Conservation (phyloP, 176 grass and related monocot species). For the Hordeum marinum region DNA sequence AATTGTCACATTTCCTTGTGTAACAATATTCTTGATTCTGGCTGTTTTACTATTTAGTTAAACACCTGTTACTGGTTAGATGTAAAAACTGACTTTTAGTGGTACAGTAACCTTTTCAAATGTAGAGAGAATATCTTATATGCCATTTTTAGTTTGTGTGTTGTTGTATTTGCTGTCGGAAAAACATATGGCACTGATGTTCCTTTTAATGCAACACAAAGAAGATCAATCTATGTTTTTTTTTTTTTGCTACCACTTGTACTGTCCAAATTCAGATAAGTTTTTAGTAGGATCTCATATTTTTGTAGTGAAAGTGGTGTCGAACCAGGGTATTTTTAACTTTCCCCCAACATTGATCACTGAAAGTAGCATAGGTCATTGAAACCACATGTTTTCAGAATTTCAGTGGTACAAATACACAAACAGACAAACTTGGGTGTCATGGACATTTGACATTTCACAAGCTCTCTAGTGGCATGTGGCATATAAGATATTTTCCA, state of each 20-base stretch:
- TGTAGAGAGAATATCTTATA: background rate
- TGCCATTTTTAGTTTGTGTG: background rate
- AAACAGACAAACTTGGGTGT: background rate
- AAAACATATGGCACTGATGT: background rate
- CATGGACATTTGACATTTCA: background rate
- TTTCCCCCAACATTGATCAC: background rate
- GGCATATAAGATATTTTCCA: background rate
- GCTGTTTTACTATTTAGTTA: background rate
- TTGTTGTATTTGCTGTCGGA: background rate
- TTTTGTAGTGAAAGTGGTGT: background rate
- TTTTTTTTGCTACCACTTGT: background rate
- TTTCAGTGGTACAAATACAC: background rate
- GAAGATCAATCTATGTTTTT: background rate
- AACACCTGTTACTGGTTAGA: background rate
- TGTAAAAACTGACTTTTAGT: background rate
- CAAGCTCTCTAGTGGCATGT: background rate
- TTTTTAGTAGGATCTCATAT: background rate
- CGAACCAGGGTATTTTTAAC: background rate
- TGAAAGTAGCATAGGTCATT: background rate
- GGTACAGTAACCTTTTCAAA: background rate
- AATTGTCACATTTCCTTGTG: background rate
- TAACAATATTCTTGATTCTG: background rate
- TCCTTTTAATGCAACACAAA: background rate
- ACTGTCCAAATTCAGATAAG: background rate
- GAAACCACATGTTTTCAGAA: background rate